Base-by-base conservation (phyloP, 768 basidiomycete species). In the Amanita subjunquillea region DNA sequence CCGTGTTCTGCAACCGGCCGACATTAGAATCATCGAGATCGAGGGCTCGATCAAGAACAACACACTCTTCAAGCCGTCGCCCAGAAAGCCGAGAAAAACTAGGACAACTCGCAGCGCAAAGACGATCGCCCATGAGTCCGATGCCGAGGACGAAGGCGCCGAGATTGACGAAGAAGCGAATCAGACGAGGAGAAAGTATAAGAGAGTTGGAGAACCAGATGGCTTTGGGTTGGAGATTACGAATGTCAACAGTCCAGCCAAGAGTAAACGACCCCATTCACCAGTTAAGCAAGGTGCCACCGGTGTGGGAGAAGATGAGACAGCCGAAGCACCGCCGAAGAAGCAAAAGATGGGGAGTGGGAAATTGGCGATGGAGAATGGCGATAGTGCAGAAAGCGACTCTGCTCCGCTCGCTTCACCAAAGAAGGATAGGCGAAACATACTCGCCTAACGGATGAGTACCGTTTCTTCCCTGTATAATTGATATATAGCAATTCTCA, bases 1-100 rank as follows among this genome's bases (percentile, higher is more conserved):
- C 6, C 17, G 8, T 50, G 27, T 13, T 46, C 38, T 23, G 23
- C 8, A 41, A 51, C 25, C 12, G 25, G 3, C 15, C 38, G 20
- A 3, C 22, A 20, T 20, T 65, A 89, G 85, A 73, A 87, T 89
- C 64, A 80, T 88, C 67, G 86, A 88, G 67, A 82, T 89, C 61
- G 85, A 88, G 65, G 86, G 80, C 82, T 75, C 86, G 1, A 77
- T 85, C 63, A 80, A 80, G 67, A 76, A 87, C 58, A 69, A 75
- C 54, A 74, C 67, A 57, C 69, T 74, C 47, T 84, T 82, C 54
- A 69, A 81, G 27, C 80, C 83, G n/a, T 72, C 75, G 17, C 74
- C 79, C 30, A 82, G 76, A 67, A 76, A 66, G 36, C 58, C 64
- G 7, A 66, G 62, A 65, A 72, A 68, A 63, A 58, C 54, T 70